Evolutionary conservation across 352 stramenopile species (phyloP), one percentile per base, ranked within the genome.

Genomic region (Pythium scleroteichum): DNA sequence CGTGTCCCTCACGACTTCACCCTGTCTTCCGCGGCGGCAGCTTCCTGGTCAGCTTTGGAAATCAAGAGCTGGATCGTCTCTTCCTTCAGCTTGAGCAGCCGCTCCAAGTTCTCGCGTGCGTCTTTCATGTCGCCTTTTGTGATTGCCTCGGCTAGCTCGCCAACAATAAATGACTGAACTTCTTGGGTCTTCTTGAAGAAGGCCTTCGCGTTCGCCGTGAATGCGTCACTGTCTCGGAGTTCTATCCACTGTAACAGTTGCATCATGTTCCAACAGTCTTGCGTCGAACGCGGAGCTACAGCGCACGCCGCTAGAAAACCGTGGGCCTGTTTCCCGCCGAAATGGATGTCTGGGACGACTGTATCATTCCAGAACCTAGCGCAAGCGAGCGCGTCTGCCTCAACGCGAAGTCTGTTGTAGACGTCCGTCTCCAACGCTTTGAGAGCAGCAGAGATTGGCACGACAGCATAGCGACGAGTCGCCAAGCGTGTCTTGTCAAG

Each of bases 351-450:
- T 0, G 66, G 29, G 7, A 69, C 48, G 1, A 88, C 60, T 20
- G 57, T 76, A 14, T 88, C 79, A 12, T 88, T 65, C 79, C 82
- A 92, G 38, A 90, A 90, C 4, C 75, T 74, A 45, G 78, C 79
- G 46, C 69, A 76, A 12, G 69, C 39, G 29, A 87, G 64, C 0
- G 78, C 76, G 1, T 80, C 69, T 44, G 72, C 40, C 23, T 74
- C 55, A 1, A 29, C 49, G 29, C 42, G 40, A 20, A 74, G 67
- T 26, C 55, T 49, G 16, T 2, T 44, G 50, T 59, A 44, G 20
- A 56, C 13, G 3, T 53, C 29, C 6, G n/a, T 26, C 61, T 38
- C 22, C 14, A 44, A 17, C 7, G 19, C 17, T n/a, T 64, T 66
- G 46, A 62, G 35, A 14, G 40, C 20, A 0, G 23, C 8, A 14